A percentile compares a stretch with the other conserved stretches of the same genome.
Conservation (phyloP, 2,329 filamentous ascomycete species). For the Cladophialophora carrionii region DNA sequence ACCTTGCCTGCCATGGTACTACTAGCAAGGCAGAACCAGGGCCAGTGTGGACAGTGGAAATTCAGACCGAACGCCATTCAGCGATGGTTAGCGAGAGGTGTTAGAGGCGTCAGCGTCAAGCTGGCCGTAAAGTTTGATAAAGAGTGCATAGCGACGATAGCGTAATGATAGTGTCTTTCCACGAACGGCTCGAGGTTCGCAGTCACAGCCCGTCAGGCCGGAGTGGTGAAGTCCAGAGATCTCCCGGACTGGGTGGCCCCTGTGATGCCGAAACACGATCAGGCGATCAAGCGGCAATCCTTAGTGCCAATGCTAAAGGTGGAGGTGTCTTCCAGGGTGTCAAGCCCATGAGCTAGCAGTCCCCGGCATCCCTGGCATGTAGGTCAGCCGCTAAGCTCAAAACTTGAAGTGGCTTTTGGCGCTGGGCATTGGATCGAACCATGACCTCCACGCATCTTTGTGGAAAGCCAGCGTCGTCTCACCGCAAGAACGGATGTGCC, state of each 20-base stretch:
- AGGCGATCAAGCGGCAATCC: slow-evolving; percentile 19
- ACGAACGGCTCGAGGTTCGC: slow-evolving; percentile 17
- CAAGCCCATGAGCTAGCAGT: not conserved
- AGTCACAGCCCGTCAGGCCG: not conserved
- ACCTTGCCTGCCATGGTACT: not conserved
- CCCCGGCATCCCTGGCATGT: slow-evolving; percentile 4
- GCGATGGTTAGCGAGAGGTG: not conserved
- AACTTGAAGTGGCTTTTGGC: not conserved
- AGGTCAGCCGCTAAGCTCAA: slow-evolving; percentile 4
- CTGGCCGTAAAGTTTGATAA: not conserved
- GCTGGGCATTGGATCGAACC: not conserved
- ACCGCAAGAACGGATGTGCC: not conserved
- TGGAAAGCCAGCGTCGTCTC: not conserved
- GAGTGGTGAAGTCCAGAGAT: slow-evolving; percentile 10
- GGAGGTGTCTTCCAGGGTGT: slow-evolving; percentile 8
- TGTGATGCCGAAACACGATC: slow-evolving; percentile 18
- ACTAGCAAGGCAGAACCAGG: not conserved
- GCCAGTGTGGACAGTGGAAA: not conserved
- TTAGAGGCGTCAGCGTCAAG: not conserved
- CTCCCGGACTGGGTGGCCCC: slow-evolving; percentile 4
- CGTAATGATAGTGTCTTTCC: slow-evolving; percentile 8
- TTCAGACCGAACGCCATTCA: not conserved
- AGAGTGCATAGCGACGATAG: not conserved
- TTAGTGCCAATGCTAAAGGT: slow-evolving; percentile 11
- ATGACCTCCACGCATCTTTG: not conserved